These are phyloP conservation scores for Cephalotrichum gorgonifer DNA, from an alignment of 2,329 filamentous ascomycete genomes.

Conservation along the genomic window DNA sequence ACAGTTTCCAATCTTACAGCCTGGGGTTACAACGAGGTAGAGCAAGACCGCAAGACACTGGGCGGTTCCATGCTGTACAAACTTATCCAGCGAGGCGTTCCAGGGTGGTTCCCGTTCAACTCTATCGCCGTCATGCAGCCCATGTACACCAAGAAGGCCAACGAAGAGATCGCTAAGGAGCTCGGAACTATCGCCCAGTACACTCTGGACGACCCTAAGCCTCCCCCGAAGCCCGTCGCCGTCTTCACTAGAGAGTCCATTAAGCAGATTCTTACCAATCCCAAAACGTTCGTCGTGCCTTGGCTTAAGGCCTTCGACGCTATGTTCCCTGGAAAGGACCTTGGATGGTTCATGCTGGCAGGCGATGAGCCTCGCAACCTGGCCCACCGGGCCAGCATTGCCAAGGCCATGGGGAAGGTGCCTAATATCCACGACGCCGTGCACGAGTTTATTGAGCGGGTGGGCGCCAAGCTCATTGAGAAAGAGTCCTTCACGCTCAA, in stretches of 20 bases:
- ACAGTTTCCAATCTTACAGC: slow-evolving; percentile 28
- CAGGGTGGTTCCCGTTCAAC: slow-evolving; percentile 31
- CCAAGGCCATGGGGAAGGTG: slow-evolving; percentile 21
- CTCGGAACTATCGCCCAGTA: slow-evolving; percentile 24
- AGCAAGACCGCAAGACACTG: slow-evolving; percentile 23
- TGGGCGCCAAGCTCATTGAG: slow-evolving; percentile 27
- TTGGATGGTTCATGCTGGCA: slow-evolving; percentile 26
- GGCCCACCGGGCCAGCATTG: slow-evolving; percentile 18
- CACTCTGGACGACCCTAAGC: slow-evolving; percentile 22
- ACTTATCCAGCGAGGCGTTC: slow-evolving; percentile 32
- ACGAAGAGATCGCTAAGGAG: slow-evolving; percentile 25
- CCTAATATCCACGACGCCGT: slow-evolving; percentile 20
- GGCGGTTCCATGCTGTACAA: slow-evolving; percentile 34
- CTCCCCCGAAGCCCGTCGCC: slow-evolving; percentile 18
- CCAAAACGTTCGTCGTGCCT: slow-evolving; percentile 20
- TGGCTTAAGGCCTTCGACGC: slow-evolving; percentile 20
- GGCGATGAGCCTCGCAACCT: slow-evolving; percentile 21
- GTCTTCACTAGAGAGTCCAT: slow-evolving; percentile 15
- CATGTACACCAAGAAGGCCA: slow-evolving; percentile 31
- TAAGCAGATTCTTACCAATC: slow-evolving; percentile 20
- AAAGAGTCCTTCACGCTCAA: slow-evolving; percentile 25
- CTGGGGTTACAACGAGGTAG: slow-evolving; percentile 32
- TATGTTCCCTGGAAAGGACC: slow-evolving; percentile 23
- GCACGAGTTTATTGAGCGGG: slow-evolving; percentile 19
- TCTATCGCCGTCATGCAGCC: slow-evolving; percentile 33